These are phyloP conservation scores for Penicillium freii DNA, from an alignment of 2,329 filamentous ascomycete genomes.

Conservation along the genomic window DNA sequence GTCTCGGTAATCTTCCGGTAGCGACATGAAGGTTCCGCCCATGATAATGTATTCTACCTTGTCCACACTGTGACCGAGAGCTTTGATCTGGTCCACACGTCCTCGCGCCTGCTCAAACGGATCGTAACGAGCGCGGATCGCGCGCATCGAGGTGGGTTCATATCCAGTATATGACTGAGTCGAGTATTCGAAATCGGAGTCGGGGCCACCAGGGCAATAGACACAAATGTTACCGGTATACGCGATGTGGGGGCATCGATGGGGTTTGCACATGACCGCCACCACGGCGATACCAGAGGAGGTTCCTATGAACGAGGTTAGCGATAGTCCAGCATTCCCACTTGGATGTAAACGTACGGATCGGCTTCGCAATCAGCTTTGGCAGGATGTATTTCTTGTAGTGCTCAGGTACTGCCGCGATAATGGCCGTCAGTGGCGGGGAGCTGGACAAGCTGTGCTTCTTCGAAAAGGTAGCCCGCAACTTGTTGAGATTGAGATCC, in stretches of 20 bases:
- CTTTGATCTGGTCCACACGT: conserved; percentile 93
- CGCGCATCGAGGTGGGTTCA: conserved; percentile 97
- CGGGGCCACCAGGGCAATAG: conserved; percentile 94
- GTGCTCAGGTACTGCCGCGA: conserved; percentile 96
- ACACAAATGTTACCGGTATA: conserved; percentile 99
- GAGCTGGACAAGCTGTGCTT: conserved; percentile 87
- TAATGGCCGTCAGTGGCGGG: conserved; percentile 92
- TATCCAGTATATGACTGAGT: conserved; percentile 99
- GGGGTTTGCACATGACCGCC: conserved; percentile 99
- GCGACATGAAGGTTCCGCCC: conserved; percentile 98
- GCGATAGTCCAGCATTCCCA: background rate
- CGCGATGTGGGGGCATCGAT: conserved; percentile 94
- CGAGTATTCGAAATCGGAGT: conserved; percentile 98
- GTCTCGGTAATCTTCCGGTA: conserved; percentile 83
- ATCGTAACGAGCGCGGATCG: conserved; percentile 94
- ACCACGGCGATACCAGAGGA: conserved; percentile 97
- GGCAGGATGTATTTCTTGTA: conserved; percentile 99
- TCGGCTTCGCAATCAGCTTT: conserved; percentile 94
- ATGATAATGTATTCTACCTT: conserved; percentile 99
- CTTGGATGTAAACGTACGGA: conserved; percentile 56
- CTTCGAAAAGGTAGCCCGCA: conserved; percentile 84
- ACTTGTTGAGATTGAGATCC: conserved; percentile 87
- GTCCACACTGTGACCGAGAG: conserved; percentile 92
- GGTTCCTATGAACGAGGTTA: conserved; percentile 60
- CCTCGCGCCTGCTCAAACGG: conserved; percentile 96